Evolutionary conservation across 2,329 filamentous ascomycete genomes (phyloP), one percentile per base, ranked within the genome.

Genomic region (Aspergillus sp.): DNA sequence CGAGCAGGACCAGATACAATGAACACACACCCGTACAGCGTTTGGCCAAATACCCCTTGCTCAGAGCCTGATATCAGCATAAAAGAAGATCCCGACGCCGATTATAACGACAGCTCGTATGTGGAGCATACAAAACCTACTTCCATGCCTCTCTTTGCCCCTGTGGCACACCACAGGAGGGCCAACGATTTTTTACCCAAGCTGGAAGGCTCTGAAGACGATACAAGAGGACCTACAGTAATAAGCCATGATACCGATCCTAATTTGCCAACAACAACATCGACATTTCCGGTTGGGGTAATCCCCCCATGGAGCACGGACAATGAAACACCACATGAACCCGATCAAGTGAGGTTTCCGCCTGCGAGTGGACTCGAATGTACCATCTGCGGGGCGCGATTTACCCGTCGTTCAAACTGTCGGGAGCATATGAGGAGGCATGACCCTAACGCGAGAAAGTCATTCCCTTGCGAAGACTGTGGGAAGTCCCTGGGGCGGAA

Each of bases 401-500:
- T 96, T 71, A 90, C 90, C 63, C 82, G 92, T 61, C 88, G 86
- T 67, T 96, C 93, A 78, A 96, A 96, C 75, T 91, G 88, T 77
- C 92, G 90, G 68, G 89, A 91, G 30, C 92, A 96, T 72, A 83
- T 93, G 82, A 88, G 93, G 68, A 93, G 87, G 1, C 92, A 96
- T 69, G 86, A 95, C 68, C 86, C 90, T 13, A 82, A 84, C 58
- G 82, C 89, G 56, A 84, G 85, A 66, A 90, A 89, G 66, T 86
- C 87, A 0, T 89, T 91, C 67, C 80, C 82, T 1, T 96, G 92
- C 73, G 73, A 80, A 2, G 83, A 82, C 52, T 96, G 92, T 75
- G 81, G 77, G 64, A 91, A 89, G 76, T 84, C 85, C 51, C 96
- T 96, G 73, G 89, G 91, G 17, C 84, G 92, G 66, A 92, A 89